Evolutionary conservation across 1,139 yeast genomes (phyloP).

Genomic region (Yamadazyma trypodendri): DNA sequence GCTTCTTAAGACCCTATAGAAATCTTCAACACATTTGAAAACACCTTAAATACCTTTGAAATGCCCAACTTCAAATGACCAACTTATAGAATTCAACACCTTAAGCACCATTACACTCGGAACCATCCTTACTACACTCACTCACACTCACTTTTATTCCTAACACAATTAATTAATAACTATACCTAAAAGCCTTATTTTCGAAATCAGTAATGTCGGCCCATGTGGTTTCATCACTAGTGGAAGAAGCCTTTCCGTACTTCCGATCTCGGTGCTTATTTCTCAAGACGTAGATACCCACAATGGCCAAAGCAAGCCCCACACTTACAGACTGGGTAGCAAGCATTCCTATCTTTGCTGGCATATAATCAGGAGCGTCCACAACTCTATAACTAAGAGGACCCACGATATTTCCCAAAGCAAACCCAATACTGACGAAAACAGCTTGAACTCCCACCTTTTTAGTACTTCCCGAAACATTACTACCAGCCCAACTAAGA

Average conservation of each 20-base stretch:
- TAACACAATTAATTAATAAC: background rate
- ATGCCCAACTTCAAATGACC: too few relatives aligned
- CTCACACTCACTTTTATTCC: background rate
- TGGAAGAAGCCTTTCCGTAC: conserved; percentile 21
- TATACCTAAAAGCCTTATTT: conserved; percentile 28
- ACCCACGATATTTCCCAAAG: conserved; percentile 23
- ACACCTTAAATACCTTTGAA: too few relatives aligned
- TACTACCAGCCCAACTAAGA: conserved; percentile 23
- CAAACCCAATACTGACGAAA: conserved; percentile 21
- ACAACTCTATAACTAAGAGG: conserved; percentile 25
- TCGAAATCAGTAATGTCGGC: conserved; percentile 32
- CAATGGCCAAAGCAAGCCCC: conserved; percentile 5
- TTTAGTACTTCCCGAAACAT: conserved; percentile 27
- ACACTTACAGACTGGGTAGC: conserved; percentile 19
- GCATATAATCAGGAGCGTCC: conserved; percentile 25
- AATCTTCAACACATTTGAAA: too few relatives aligned
- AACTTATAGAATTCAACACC: too few relatives aligned
- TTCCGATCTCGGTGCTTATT: conserved; percentile 20
- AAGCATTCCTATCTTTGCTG: conserved; percentile 25
- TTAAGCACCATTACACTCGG: background rate
- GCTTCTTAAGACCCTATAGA: too few relatives aligned
- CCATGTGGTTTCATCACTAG: conserved; percentile 29
- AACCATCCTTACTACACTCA: too few relatives aligned
- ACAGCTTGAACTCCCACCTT: conserved; percentile 23
- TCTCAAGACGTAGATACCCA: conserved; percentile 21